phyloP scores from a whole-genome alignment of 345 rosid species.

The Bruguiera gymnorhiza region DNA sequence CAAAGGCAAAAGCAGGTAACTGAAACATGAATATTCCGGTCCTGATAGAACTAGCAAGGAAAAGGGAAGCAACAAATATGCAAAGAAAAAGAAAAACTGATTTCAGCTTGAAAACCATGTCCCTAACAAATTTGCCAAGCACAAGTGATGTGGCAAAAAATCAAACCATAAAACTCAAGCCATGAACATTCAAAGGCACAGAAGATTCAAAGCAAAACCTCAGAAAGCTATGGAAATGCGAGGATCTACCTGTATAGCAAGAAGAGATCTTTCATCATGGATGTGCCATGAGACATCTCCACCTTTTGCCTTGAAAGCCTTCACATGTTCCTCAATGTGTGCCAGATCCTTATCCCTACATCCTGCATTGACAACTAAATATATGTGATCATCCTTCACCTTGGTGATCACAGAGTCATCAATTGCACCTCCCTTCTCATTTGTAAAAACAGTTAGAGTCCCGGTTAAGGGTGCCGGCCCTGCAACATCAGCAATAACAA shows the following conservation, averaged over 20 bases:
- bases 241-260: slow-evolving; percentile 79
- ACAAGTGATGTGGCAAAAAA: background rate
- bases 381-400: slow-evolving; percentile 72
- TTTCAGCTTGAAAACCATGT: too few relatives aligned
- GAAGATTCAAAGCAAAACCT: slow-evolving; percentile 1
- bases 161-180: background rate
- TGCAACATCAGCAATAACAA: slow-evolving; percentile 95
- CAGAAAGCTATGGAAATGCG: background rate
- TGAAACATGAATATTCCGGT: too few relatives aligned
- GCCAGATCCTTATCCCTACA: slow-evolving; percentile 99
- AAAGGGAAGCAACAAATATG: too few relatives aligned
- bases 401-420: slow-evolving; percentile 96
- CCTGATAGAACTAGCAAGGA: too few relatives aligned
- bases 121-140: too few relatives aligned
- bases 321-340: slow-evolving; percentile 94
- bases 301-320: slow-evolving; percentile 83
- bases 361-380: slow-evolving; percentile 97
- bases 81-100: background rate
- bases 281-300: slow-evolving; percentile 96
- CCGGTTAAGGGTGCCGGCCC: slow-evolving; percentile 79
- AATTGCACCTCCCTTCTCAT: slow-evolving; percentile 93
- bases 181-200: background rate
- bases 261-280: slow-evolving; percentile 98
- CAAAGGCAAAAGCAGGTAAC: too few relatives aligned
- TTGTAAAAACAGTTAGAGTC: slow-evolving; percentile 86